A percentile compares a stretch with the other conserved stretches of the same genome.
Conservation (phyloP, 805 yeast genomes). For the Hanseniaspora singularis region DNA sequence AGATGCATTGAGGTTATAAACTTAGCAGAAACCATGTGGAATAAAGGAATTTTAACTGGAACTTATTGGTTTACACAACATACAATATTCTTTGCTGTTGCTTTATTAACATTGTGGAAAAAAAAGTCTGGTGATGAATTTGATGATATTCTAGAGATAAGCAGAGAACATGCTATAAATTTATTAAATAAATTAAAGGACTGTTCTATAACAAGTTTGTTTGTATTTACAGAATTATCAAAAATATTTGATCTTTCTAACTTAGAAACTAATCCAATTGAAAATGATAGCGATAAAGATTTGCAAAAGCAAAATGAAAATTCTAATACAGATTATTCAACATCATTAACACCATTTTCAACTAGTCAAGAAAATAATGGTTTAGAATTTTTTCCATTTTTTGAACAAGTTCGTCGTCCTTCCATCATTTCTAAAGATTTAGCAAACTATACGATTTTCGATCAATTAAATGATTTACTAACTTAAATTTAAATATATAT, state of each 20-base stretch:
- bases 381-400: neutral
- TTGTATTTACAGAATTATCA: slow-evolving; percentile 11
- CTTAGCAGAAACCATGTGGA: slow-evolving; percentile 68
- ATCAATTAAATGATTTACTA: slow-evolving; percentile 10
- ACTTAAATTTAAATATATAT: neutral
- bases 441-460: slow-evolving; percentile 2
- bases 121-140: neutral
- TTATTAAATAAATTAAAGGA: slow-evolving; percentile 10
- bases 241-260: slow-evolving; percentile 3
- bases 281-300: neutral
- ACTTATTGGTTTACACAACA: slow-evolving; percentile 88
- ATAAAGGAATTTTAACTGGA: slow-evolving; percentile 58
- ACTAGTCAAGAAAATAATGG: neutral
- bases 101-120: slow-evolving; percentile 58
- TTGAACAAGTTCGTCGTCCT: slow-evolving; percentile 3
- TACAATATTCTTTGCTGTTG: slow-evolving; percentile 78
- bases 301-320: too few species aligned
- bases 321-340: too few species aligned
- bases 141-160: slow-evolving; percentile 41
- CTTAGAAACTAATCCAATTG: too few species aligned
- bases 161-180: slow-evolving; percentile 18
- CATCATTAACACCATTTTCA: too few species aligned
- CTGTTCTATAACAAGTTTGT: slow-evolving; percentile 9
- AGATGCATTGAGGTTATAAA: slow-evolving; percentile 75
- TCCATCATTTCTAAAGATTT: neutral